These are phyloP conservation scores for Melaleuca alternifolia DNA, from an alignment of 345 rosid species.

Conservation along the genomic window DNA sequence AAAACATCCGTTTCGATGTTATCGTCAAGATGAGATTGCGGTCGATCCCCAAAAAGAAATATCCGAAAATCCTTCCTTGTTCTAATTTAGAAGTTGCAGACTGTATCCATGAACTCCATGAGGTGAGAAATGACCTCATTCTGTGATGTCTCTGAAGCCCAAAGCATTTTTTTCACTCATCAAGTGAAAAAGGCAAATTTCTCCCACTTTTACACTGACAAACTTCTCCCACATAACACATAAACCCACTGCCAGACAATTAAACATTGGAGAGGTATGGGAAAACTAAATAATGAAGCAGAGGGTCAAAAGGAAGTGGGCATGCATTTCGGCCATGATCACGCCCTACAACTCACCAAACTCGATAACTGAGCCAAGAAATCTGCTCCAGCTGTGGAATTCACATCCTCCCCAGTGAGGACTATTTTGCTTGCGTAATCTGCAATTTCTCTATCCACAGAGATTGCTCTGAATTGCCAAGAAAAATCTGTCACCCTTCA, in stretches of 20 bases:
- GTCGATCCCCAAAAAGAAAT: not conserved
- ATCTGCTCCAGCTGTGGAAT: not conserved
- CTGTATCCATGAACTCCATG: not conserved
- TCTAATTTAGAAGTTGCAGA: not conserved
- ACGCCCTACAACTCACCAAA: not conserved
- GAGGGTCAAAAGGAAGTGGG: not conserved
- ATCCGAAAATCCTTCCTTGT: not conserved
- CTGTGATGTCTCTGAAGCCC: too few relatives aligned
- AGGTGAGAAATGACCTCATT: too few relatives aligned
- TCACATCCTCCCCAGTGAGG: not conserved
- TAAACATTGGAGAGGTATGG: not conserved
- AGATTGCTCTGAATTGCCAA: not conserved
- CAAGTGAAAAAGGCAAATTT: not conserved
- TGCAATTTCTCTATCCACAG: not conserved
- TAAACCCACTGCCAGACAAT: not conserved
- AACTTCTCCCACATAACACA: too few relatives aligned
- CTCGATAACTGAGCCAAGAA: not conserved
- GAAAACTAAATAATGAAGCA: not conserved
- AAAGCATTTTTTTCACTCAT: too few relatives aligned
- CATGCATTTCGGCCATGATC: slow-evolving; percentile 2
- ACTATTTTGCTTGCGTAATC: not conserved
- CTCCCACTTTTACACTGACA: not conserved
- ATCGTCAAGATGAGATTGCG: not conserved
- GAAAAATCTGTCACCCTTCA: not conserved
- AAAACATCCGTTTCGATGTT: not conserved